A percentile compares a stretch with the other conserved stretches of the same genome.
Conservation (phyloP, 108 stramenopile species). For the Cylindrotheca closterium region DNA sequence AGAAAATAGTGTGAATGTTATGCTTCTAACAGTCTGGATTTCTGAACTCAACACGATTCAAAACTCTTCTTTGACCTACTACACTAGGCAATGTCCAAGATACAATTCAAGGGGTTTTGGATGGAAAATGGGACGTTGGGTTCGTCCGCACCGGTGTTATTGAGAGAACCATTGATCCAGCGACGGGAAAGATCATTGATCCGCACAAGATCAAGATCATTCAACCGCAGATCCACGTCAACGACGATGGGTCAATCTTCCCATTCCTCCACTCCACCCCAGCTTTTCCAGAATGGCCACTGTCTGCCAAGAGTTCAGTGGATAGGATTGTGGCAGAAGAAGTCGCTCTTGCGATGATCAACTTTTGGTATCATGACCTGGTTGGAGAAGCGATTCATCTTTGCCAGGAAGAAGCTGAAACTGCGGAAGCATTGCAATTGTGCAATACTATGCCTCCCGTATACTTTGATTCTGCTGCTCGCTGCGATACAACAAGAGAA, state of each 20-base stretch:
- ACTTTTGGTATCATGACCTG: conserved; percentile 2
- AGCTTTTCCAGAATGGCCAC: conserved; percentile 27
- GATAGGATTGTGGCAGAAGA: conserved; percentile 5
- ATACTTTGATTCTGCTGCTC: not conserved
- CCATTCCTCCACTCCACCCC: conserved; percentile 24
- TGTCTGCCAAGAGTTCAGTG: conserved; percentile 2
- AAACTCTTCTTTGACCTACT: no score
- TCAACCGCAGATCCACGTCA: conserved; percentile 19
- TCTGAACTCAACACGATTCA: no score
- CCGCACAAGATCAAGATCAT: conserved; percentile 18
- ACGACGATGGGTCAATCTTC: conserved; percentile 14
- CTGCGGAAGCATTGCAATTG: not conserved
- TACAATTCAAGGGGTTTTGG: conserved; percentile 18
- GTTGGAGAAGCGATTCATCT: conserved; percentile 1
- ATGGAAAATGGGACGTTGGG: conserved; percentile 26
- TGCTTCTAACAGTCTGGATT: no score
- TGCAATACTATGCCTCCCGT: not conserved
- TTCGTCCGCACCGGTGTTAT: conserved; percentile 26
- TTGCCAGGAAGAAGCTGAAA: not conserved
- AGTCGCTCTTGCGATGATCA: not conserved
- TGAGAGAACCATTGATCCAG: conserved; percentile 15
- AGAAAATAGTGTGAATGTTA: no score
- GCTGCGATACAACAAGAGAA: conserved; percentile 13
- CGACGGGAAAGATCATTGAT: conserved; percentile 7
- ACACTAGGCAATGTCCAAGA: conserved; percentile 3